Conservation (phyloP, 192 early-diverging fungal genomes). For the Anaeromyces robustus region DNA sequence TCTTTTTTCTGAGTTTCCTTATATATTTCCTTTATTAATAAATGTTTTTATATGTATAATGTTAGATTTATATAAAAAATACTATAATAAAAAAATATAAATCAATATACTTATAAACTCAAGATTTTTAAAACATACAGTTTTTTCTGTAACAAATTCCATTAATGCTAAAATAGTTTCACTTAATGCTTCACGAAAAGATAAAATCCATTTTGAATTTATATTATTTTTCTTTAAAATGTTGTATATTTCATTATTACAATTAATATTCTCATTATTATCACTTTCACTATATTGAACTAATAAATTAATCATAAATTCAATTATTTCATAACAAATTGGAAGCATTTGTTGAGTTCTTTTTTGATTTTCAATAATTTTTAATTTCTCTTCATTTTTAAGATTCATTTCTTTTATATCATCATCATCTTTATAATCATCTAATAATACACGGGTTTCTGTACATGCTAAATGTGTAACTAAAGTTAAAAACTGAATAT, state of each 20-base stretch:
- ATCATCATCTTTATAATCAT: not conserved
- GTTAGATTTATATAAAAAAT: no score
- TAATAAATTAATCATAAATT: not conserved
- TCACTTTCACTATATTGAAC: not conserved
- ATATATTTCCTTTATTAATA: not conserved
- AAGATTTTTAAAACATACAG: not conserved
- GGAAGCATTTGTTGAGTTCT: not conserved
- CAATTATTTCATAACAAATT: not conserved
- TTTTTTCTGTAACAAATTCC: not conserved
- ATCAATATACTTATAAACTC: no score
- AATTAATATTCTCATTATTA: not conserved
- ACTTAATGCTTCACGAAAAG: not conserved
- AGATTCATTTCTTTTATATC: not conserved
- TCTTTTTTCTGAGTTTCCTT: not conserved
- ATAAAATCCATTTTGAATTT: not conserved
- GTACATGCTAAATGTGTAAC: not conserved
- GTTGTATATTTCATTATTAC: not conserved
- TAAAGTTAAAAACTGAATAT: not conserved
- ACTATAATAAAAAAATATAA: no score
- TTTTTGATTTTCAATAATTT: not conserved
- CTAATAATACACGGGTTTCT: not conserved
- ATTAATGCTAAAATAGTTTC: not conserved
- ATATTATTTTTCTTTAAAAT: not conserved
- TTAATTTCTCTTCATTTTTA: not conserved
- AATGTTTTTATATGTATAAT: no score